Conservation (phyloP, 805 yeast species). For the Yamadazyma akitaensis region DNA sequence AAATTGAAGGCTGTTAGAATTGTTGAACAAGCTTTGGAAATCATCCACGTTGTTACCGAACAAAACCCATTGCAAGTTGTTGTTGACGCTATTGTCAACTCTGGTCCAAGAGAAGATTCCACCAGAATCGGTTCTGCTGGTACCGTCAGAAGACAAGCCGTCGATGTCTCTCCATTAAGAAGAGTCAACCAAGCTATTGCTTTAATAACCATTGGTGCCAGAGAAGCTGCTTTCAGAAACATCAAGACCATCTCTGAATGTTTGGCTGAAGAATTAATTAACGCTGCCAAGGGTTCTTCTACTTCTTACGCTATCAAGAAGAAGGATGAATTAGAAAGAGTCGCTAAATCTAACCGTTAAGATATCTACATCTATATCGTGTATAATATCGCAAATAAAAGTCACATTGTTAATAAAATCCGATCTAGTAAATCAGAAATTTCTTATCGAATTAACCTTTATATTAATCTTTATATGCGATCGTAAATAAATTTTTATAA, state of each 20-base stretch:
- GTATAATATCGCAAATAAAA: constrained; percentile 13
- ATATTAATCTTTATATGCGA: no score
- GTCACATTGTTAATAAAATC: constrained; percentile 7
- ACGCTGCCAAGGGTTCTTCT: constrained; percentile 99
- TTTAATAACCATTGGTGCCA: constrained; percentile 97
- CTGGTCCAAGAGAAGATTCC: constrained; percentile 99
- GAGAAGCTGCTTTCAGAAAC: constrained; percentile 99
- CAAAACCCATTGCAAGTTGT: constrained; percentile 99
- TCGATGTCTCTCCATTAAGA: constrained; percentile 99
- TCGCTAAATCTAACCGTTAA: constrained; percentile 99
- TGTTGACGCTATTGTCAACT: constrained; percentile 99
- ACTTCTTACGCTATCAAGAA: constrained; percentile 99
- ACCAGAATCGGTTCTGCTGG: constrained; percentile 99
- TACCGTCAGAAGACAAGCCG: constrained; percentile 99
- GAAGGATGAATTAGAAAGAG: constrained; percentile 99
- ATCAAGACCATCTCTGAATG: constrained; percentile 99
- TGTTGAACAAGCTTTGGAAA: constrained; percentile 98
- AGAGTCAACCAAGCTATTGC: constrained; percentile 99
- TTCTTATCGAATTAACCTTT: no score
- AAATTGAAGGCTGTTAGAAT: constrained; percentile 99
- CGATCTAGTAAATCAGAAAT: neutral
- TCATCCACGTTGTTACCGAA: constrained; percentile 95
- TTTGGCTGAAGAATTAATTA: constrained; percentile 99
- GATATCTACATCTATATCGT: constrained; percentile 21
- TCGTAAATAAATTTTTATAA: neutral